Base-by-base conservation (phyloP, 2,329 filamentous ascomycete genomes). In the Microdochium paspali region DNA sequence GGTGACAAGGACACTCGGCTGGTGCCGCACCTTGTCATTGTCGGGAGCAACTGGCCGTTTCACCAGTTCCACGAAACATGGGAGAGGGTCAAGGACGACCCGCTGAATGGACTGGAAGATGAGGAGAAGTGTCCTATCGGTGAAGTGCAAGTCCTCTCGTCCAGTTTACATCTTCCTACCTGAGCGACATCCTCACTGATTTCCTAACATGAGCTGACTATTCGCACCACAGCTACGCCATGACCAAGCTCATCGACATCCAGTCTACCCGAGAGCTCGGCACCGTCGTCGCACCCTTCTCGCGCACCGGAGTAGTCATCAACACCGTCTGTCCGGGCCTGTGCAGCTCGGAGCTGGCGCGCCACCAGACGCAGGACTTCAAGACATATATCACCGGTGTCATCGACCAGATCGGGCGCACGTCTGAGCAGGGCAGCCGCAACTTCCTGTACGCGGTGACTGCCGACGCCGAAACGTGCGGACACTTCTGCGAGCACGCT, bases 261-360 rank as follows among this genome's bases (percentile, higher is more conserved):
- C 42, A 25, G 23, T 44, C 12, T 24, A 18, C 42, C 23, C 42
- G 42, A 21, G 23, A 26, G 42, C 23, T 44, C n/a, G 62, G 56
- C 3, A 51, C 44, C 13, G 15, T 46, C 13, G 12, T 54, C 10
- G 53, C 56, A 4, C 55, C 60, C 49, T 31, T 53, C 25, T 20
- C 42, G 3, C 42, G 23, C 42, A 44, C 42, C 3, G 42, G 42
- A 6, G 57, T 67, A 6, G 58, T 65, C 28, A 44, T 67, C 18
- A 66, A 65, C 45, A 52, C 54, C 10, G 53, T 65, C 20, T 55
- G 49, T 25, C 62, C 62, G 4, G 62, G 62, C 1, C 48, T 61
- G 18, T 61, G 57, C 44, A 53, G 48, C 20, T 63, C 61, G 1
- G 53, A 53, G 0, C 52, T 64, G 1, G 47, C 48, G 28, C 54